Percentiles rank a stretch among this genome's conserved stretches.
These are phyloP conservation scores for Lasiodiplodia sp. DNA, from an alignment of 2,329 filamentous ascomycete genomes.

Conservation along the genomic window DNA sequence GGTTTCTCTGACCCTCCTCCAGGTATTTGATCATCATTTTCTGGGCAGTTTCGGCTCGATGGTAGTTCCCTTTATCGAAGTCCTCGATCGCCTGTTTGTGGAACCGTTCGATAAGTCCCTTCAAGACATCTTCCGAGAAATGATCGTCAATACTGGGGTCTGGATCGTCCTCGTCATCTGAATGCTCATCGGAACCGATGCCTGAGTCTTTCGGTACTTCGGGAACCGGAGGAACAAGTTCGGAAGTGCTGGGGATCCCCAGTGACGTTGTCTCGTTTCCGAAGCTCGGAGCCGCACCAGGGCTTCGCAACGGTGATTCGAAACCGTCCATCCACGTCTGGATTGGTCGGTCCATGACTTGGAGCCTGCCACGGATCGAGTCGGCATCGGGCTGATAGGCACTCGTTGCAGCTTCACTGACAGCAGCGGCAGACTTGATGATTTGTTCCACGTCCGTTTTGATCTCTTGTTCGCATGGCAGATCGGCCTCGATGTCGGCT, in stretches of 20 bases:
- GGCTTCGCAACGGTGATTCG: constrained; percentile 13
- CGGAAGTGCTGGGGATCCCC: not conserved
- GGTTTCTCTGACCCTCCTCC: constrained; percentile 20
- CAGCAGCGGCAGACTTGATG: constrained; percentile 14
- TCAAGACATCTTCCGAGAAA: constrained; percentile 17
- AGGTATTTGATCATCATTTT: constrained; percentile 25
- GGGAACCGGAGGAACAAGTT: not conserved
- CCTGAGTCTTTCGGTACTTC: constrained; percentile 17
- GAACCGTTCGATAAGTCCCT: constrained; percentile 20
- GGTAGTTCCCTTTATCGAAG: constrained; percentile 21
- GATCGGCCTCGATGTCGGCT: constrained; percentile 11
- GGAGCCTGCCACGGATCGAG: constrained; percentile 7
- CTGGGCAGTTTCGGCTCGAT: constrained; percentile 24
- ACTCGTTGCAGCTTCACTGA: constrained; percentile 18
- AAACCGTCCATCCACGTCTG: constrained; percentile 1
- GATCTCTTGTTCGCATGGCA: constrained; percentile 9
- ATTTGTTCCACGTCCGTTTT: constrained; percentile 19
- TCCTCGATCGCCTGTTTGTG: constrained; percentile 4
- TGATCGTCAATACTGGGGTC: constrained; percentile 25
- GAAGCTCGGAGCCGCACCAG: not conserved
- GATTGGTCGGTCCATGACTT: not conserved
- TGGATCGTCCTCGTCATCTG: constrained; percentile 21
- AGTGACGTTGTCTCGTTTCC: not conserved
- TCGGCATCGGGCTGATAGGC: constrained; percentile 18
- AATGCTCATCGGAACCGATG: constrained; percentile 6